Evolutionary conservation across 805 yeast species (phyloP), one percentile per base, ranked within the genome.

Genomic region (Kregervanrija fluxuum): DNA sequence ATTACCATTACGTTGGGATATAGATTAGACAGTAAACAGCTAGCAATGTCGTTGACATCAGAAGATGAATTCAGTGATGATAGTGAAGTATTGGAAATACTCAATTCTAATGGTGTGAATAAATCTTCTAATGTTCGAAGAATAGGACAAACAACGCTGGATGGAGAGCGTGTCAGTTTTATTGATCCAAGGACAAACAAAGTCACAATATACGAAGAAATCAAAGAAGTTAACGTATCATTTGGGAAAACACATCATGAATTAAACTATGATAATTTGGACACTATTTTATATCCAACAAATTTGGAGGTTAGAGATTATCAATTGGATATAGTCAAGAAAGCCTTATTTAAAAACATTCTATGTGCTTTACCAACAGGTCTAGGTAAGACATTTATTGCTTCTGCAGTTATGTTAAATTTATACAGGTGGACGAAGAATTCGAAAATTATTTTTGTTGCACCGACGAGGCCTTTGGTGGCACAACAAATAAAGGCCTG

Each of bases 351-450:
- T 54, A 71, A 80, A 49, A 93, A 93, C 57, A 60, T 83, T 3
- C 67, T 93, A 17, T 91, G 95, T 58, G 95, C 97, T 0, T 75
- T 93, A 12, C 99, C 99, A 1, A 93, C 99, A 0, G 99, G 99
- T 52, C 70, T 90, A 61, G 99, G 99, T 35, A 93, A 93, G 65
- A 93, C 99, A 0, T 88, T 93, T 51, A 89, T 93, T 57, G 98
- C 99, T 1, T 81, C 95, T 33, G 83, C 95, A 0, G 91, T 91
- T 16, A 93, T 93, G 89, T 70, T 89, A 45, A 93, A 93, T 59
- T 93, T 75, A 65, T 80, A 76, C 53, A 66, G 95, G 40, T 93
- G 99, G 99, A 85, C 90, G 15, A 75, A 75, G 12, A 61, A 65
- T 4, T 79, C 88, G 2, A 93, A 90, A 57, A 79, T 93, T 52